Evolutionary conservation across 768 basidiomycete genomes (phyloP).

Genomic region (Termitomyces sp.): DNA sequence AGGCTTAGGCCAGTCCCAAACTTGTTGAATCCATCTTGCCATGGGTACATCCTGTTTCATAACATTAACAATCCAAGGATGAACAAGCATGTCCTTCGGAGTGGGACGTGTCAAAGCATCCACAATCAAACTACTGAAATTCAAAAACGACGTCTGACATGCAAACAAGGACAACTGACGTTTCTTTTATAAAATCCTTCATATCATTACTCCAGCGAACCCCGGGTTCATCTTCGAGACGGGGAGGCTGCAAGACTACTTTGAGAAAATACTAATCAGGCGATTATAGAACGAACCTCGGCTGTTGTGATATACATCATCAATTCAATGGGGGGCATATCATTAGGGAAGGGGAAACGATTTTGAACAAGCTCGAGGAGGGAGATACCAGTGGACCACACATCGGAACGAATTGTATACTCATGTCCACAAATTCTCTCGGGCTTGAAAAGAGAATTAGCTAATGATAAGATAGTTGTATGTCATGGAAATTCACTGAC

Average conservation of each 20-base stretch:
- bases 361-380: slow-evolving; percentile 92
- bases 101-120: slow-evolving; percentile 66
- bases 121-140: slow-evolving; percentile 34
- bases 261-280: slow-evolving; percentile 6
- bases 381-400: slow-evolving; percentile 96
- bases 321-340: slow-evolving; percentile 90
- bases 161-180: slow-evolving; percentile 45
- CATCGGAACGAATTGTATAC: slow-evolving; percentile 93
- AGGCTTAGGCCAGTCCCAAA: slow-evolving; percentile 72
- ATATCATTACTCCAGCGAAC: slow-evolving; percentile 74
- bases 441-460: slow-evolving; percentile 44
- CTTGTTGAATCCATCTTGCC: slow-evolving; percentile 82
- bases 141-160: neutral
- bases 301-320: slow-evolving; percentile 84
- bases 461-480: neutral
- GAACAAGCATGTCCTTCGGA: slow-evolving; percentile 76
- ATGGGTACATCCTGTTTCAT: slow-evolving; percentile 85
- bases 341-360: slow-evolving; percentile 90
- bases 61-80: slow-evolving; percentile 74
- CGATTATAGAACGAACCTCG: slow-evolving; percentile 42
- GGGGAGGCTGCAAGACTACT: slow-evolving; percentile 54
- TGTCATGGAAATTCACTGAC: slow-evolving; percentile 45
- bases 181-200: slow-evolving; percentile 86
- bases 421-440: slow-evolving; percentile 90
- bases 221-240: slow-evolving; percentile 68